Evolutionary conservation across 805 yeast species (phyloP).

Genomic region (Maudiozyma saulgeensis): DNA sequence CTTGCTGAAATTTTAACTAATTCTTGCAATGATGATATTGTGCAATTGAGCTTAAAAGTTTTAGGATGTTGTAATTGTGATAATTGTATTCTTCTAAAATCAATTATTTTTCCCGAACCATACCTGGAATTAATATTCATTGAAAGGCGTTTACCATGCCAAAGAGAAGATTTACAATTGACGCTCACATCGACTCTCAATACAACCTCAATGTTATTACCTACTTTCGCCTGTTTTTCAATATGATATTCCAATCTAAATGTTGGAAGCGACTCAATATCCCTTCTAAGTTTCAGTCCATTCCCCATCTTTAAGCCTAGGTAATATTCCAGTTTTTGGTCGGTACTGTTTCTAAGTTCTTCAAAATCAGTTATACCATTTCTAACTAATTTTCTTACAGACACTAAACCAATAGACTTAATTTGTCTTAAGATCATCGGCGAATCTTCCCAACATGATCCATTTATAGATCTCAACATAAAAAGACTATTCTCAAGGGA

Average conservation of each 20-base stretch:
- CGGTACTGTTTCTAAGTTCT: constrained; percentile 24
- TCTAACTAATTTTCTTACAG: constrained; percentile 32
- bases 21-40: constrained; percentile 13
- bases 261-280: constrained; percentile 31
- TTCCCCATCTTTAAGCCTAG: constrained; percentile 34
- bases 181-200: constrained; percentile 21
- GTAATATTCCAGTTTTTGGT: constrained; percentile 33
- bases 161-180: constrained; percentile 12
- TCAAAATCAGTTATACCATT: constrained; percentile 29
- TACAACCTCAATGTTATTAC: constrained; percentile 5
- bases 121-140: constrained; percentile 26
- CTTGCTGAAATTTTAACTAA: constrained; percentile 24
- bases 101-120: constrained; percentile 32
- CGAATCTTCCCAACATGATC: constrained; percentile 44
- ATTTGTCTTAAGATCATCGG: constrained; percentile 39
- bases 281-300: constrained; percentile 32
- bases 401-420: constrained; percentile 36
- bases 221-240: constrained; percentile 6
- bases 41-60: constrained; percentile 22
- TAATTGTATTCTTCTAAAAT: constrained; percentile 34
- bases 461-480: constrained; percentile 33
- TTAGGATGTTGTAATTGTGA: constrained; percentile 19
- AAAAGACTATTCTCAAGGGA: constrained; percentile 34
- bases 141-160: constrained; percentile 30
- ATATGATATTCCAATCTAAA: constrained; percentile 20